Evolutionary conservation across 1,284 basidiomycete species (phyloP).

Genomic region (Leccinum fallax): DNA sequence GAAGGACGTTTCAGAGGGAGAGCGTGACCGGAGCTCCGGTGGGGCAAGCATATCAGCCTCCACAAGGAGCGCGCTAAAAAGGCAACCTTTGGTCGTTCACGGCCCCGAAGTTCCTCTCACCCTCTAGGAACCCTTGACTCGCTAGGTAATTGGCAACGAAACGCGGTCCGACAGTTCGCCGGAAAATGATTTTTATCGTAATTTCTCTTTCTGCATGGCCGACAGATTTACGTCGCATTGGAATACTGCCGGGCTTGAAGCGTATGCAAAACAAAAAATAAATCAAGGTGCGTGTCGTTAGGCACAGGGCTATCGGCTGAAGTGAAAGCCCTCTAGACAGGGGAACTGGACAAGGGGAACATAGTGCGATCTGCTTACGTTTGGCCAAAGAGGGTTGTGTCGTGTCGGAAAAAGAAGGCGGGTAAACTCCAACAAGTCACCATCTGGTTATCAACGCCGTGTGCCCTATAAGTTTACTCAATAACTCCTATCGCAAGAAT

Average conservation of each 20-base stretch:
- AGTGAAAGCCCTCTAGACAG: conserved; percentile 8
- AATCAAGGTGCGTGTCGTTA: background rate
- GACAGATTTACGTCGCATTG: background rate
- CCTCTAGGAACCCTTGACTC: conserved; percentile 4
- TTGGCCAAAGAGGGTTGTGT: conserved; percentile 9
- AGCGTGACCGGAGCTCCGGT: conserved; percentile 7
- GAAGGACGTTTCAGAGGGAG: conserved; percentile 14
- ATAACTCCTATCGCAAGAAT: conserved; percentile 16
- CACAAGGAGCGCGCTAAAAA: conserved; percentile 12
- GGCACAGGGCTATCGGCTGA: conserved; percentile 8
- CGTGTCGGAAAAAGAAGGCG: conserved; percentile 3
- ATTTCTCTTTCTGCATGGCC: background rate
- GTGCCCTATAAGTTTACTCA: conserved; percentile 16
- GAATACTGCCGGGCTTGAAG: background rate
- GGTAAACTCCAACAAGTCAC: conserved; percentile 1
- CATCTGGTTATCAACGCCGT: conserved; percentile 5
- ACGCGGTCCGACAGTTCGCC: conserved; percentile 5
- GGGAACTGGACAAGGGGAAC: conserved; percentile 4
- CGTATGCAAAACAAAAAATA: background rate
- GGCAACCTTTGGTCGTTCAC: conserved; percentile 9
- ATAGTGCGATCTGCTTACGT: conserved; percentile 10
- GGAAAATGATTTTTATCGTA: conserved; percentile 1
- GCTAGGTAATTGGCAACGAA: conserved; percentile 8
- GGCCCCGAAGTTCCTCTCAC: conserved; percentile 6
- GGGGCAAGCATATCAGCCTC: background rate